Evolutionary conservation across 257 asterid species (phyloP).

Genomic region (Paulownia fortunei): DNA sequence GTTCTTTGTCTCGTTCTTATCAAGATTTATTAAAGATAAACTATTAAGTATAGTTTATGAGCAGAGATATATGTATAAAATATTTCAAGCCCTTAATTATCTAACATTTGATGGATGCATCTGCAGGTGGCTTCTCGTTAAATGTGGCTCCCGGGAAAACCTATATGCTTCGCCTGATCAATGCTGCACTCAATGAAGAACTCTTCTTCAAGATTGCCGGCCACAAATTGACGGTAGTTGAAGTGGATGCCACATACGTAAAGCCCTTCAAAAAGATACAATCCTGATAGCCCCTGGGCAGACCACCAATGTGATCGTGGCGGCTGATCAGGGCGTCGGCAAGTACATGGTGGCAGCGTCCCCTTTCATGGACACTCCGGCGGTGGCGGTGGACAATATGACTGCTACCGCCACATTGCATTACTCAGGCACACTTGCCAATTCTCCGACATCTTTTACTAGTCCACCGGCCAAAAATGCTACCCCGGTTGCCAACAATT

Average conservation of each 20-base stretch:
- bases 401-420: slow-evolving; percentile 88
- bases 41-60: no score
- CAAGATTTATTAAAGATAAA: no score
- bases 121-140: slow-evolving; percentile 65
- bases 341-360: slow-evolving; percentile 79
- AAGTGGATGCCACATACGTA: slow-evolving; percentile 89
- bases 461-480: slow-evolving; percentile 65
- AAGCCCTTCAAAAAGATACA: slow-evolving; percentile 87
- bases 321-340: slow-evolving; percentile 61
- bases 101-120: background rate
- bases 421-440: slow-evolving; percentile 64
- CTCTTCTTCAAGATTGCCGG: slow-evolving; percentile 92
- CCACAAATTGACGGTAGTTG: slow-evolving; percentile 80
- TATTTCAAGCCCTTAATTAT: no score
- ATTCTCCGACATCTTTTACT: slow-evolving; percentile 49
- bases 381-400: slow-evolving; percentile 72
- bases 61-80: no score
- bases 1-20: no score
- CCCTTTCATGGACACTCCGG: slow-evolving; percentile 73
- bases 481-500: slow-evolving; percentile 71
- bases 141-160: slow-evolving; percentile 73
- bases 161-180: slow-evolving; percentile 80
- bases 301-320: slow-evolving; percentile 74
- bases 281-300: slow-evolving; percentile 83
- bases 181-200: slow-evolving; percentile 94